phyloP scores from a whole-genome alignment of 202 grass and related monocot genomes.

The Saccharum hybrid region DNA sequence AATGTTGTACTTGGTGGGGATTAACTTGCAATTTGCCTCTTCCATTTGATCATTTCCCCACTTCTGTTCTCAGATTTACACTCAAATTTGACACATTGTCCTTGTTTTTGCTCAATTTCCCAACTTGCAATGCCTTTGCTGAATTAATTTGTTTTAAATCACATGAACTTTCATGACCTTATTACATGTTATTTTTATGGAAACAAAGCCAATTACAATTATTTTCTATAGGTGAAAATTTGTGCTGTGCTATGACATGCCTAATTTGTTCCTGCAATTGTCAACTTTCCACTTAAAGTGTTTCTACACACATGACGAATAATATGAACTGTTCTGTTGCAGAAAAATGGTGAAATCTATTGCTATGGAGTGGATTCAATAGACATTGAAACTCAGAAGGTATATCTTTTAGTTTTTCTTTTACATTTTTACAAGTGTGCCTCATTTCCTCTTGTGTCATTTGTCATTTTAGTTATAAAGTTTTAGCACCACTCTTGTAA shows the following conservation, averaged over 20 bases:
- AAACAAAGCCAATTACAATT: not conserved
- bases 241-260: conserved; percentile 8
- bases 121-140: conserved; percentile 4
- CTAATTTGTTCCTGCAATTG: conserved; percentile 30
- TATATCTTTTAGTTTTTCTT: conserved; percentile 37
- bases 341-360: conserved; percentile 69
- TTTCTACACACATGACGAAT: not conserved
- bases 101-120: not conserved
- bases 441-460: conserved; percentile 14
- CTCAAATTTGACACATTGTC: not conserved
- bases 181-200: conserved; percentile 14
- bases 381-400: conserved; percentile 80
- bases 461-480: conserved; percentile 10
- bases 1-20: not conserved
- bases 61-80: not conserved
- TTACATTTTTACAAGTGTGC: conserved; percentile 5
- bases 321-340: conserved; percentile 40
- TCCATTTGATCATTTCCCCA: conserved; percentile 6
- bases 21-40: not conserved
- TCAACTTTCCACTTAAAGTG: conserved; percentile 1
- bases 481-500: not conserved
- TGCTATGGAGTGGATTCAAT: conserved; percentile 96
- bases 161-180: not conserved
- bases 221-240: conserved; percentile 20
- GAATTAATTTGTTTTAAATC: not conserved